Conservation (phyloP, 2,329 filamentous ascomycete genomes). For the Tolypocladium inflatum region DNA sequence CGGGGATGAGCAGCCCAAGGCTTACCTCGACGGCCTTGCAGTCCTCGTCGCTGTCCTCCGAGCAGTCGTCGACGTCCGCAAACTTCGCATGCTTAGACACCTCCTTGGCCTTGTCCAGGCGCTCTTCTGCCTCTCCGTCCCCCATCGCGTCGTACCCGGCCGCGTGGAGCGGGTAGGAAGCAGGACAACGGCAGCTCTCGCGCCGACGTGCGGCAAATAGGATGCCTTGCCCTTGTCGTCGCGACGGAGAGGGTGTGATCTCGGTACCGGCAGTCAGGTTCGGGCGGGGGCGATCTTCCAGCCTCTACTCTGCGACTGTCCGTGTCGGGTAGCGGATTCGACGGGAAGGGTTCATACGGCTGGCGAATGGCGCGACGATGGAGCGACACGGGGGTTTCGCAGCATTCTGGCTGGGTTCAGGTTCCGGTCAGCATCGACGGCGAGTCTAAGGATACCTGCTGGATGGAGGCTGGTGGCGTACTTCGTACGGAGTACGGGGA, state of each 20-base stretch:
- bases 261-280: not conserved
- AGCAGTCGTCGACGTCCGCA: constrained; percentile 17
- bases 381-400: not conserved
- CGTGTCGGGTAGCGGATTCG: not conserved
- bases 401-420: not conserved
- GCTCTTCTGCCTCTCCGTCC: not conserved
- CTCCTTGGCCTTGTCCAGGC: constrained; percentile 5
- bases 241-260: not conserved
- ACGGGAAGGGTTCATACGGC: not conserved
- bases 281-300: not conserved
- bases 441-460: not conserved
- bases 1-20: not conserved
- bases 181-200: constrained; percentile 8
- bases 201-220: not conserved
- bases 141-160: not conserved
- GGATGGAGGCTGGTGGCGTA: not conserved
- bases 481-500: too few species aligned
- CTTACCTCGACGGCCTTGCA: constrained; percentile 39
- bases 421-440: not conserved
- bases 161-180: not conserved
- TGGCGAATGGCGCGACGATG: not conserved
- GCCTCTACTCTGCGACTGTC: not conserved
- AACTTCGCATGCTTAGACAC: constrained; percentile 14
- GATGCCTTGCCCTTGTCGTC: not conserved
- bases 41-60: constrained; percentile 39